phyloP scores from a whole-genome alignment of 495 filamentous ascomycete genomes.

The Oidiodendron maius region DNA sequence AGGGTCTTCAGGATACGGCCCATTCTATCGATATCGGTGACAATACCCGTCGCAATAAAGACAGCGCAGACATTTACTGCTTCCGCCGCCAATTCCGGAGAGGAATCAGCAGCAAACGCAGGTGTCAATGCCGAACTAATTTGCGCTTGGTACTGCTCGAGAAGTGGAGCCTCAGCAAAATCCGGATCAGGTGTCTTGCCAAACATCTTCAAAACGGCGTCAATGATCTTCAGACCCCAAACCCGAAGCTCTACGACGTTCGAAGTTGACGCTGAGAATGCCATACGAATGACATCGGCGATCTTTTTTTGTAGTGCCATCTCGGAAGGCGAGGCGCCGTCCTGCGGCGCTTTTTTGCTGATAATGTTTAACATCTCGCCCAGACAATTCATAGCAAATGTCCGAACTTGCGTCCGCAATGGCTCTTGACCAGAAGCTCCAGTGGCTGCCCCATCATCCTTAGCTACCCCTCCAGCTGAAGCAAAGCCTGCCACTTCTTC shows the following conservation, averaged over 20 bases:
- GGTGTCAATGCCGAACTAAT: conserved; percentile 95
- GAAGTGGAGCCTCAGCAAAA: conserved; percentile 87
- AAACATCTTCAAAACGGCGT: conserved; percentile 91
- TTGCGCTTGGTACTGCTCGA: conserved; percentile 98
- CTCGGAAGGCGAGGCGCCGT: conserved; percentile 64
- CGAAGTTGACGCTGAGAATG: conserved; percentile 94
- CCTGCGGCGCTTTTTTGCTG: conserved; percentile 61
- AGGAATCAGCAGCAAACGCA: conserved; percentile 93
- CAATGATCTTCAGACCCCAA: conserved; percentile 86
- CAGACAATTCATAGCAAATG: conserved; percentile 90
- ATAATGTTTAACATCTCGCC: conserved; percentile 73
- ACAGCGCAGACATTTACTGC: conserved; percentile 96
- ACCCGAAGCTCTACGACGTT: conserved; percentile 84
- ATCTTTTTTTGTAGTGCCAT: conserved; percentile 73
- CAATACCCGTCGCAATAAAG: conserved; percentile 95
- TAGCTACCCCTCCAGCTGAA: conserved; percentile 54
- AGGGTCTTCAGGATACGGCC: conserved; percentile 91
- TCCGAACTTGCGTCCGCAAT: conserved; percentile 90
- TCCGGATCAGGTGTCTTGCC: conserved; percentile 93
- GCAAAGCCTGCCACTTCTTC: conserved; percentile 97
- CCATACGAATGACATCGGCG: conserved; percentile 92
- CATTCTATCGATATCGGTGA: conserved; percentile 97
- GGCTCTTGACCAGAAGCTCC: conserved; percentile 72
- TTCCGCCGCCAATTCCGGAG: conserved; percentile 87
- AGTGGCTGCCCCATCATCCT: conserved; percentile 56